A percentile compares a stretch with the other conserved stretches of the same genome.
These are phyloP conservation scores for Xylariaceae sp. DNA, from an alignment of 2,329 filamentous ascomycete species.

Conservation along the genomic window DNA sequence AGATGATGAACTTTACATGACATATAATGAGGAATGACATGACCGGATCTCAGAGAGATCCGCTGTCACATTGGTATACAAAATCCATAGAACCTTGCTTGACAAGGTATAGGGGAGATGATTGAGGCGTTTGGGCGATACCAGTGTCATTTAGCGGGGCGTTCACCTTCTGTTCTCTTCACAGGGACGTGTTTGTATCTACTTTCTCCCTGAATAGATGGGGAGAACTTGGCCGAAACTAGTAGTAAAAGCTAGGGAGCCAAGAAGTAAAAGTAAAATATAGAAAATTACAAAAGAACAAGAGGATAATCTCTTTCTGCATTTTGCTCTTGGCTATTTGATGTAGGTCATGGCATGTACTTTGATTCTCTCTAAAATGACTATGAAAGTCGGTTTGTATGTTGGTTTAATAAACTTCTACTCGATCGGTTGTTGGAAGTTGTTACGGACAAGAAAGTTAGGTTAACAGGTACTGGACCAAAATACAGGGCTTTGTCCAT, in stretches of 20 bases:
- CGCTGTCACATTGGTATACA: constrained; percentile 24
- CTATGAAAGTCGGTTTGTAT: too few relatives aligned
- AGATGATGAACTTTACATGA: constrained; percentile 23
- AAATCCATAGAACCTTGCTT: background rate
- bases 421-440: too few relatives aligned
- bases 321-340: too few relatives aligned
- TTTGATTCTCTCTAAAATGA: too few relatives aligned
- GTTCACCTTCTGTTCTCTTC: constrained; percentile 30
- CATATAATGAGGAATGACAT: constrained; percentile 20
- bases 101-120: constrained; percentile 15
- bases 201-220: constrained; percentile 17
- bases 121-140: constrained; percentile 35
- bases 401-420: too few relatives aligned
- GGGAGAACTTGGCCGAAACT: constrained; percentile 13
- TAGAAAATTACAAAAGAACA: constrained; percentile 5
- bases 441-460: too few relatives aligned
- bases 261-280: too few relatives aligned
- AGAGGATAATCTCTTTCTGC: too few relatives aligned
- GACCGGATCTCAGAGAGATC: constrained; percentile 25
- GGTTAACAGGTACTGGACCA: too few relatives aligned
- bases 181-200: constrained; percentile 16
- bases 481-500: too few relatives aligned
- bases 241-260: constrained; percentile 1
- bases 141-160: constrained; percentile 41
- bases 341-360: too few relatives aligned